Base-by-base conservation (phyloP, 371 early-diverging fungal species). In the Mortierella sp. region DNA sequence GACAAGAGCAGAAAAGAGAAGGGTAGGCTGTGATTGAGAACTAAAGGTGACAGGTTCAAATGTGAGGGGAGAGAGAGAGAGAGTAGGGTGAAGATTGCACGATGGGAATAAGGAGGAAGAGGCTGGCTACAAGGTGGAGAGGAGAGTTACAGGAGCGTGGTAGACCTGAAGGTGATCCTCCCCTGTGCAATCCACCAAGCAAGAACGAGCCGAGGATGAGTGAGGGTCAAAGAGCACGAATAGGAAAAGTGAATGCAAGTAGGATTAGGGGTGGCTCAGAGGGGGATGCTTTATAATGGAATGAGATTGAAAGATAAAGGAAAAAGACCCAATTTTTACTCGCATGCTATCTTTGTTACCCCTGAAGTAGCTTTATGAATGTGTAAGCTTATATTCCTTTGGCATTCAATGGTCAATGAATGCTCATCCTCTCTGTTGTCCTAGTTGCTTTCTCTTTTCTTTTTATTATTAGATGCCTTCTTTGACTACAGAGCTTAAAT, bases 21-120 rank as follows among this genome's bases (percentile, higher is more conserved):
- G 6, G 47, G 35, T 29, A 3, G 37, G 26, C n/a, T n/a, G n/a
- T n/a, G 34, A 58, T 28, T 58, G 57, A 57, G n/a, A 22, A 12
- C 6, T 32, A 12, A 19, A 29, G 54, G 3, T 3, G 22, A 66
- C 49, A 32, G 15, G 22, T 31, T 4, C 62, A 23, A 37, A 37
- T 37, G 23, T 23, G 51, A 57, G 32, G 34, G 51, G 53, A 61
- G 15, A 23, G 28, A 17, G 26, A 17, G 22, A 45, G 26, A 15
- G 40, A 3, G 45, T 37, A 8, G 2, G 15, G 31, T 37, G 17
- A 51, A 51, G 45, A 32, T 4, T 47, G n/a, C 47, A 47, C 47
- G 45, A 55, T 9, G 26, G 40, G 40, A 32, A 64, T 26, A 26
- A 67, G 26, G 67, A 29, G 47, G 53, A 53, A 53, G 53, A 4